These are phyloP conservation scores for Torulaspora pretoriensis DNA, from an alignment of 1,139 yeast genomes.

Conservation along the genomic window DNA sequence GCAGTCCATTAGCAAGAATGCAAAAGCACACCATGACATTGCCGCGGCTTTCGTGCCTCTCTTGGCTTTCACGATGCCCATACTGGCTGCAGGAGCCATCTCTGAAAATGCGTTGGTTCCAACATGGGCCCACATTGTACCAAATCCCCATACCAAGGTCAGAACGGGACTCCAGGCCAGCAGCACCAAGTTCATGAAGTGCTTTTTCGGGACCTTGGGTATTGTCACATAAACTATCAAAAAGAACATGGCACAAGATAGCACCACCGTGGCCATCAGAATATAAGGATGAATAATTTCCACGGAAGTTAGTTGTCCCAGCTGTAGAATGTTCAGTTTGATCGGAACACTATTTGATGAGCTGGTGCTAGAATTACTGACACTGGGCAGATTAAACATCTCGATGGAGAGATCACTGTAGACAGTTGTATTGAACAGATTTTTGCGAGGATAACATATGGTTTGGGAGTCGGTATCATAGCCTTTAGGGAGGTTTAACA, in stretches of 20 bases:
- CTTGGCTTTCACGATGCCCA: slow-evolving; percentile 44
- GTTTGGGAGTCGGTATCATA: slow-evolving; percentile 16
- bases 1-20: slow-evolving; percentile 42
- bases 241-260: slow-evolving; percentile 44
- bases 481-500: slow-evolving; percentile 29
- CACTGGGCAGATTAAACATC: slow-evolving; percentile 23
- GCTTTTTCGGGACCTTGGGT: slow-evolving; percentile 48
- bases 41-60: slow-evolving; percentile 54
- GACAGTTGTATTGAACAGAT: slow-evolving; percentile 21
- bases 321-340: slow-evolving; percentile 28
- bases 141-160: slow-evolving; percentile 60
- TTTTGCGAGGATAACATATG: slow-evolving; percentile 30
- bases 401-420: slow-evolving; percentile 29
- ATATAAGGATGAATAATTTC: slow-evolving; percentile 53
- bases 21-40: slow-evolving; percentile 60
- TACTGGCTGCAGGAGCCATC: slow-evolving; percentile 49
- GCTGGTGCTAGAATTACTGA: slow-evolving; percentile 17
- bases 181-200: slow-evolving; percentile 36
- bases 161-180: slow-evolving; percentile 40
- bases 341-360: slow-evolving; percentile 10
- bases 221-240: slow-evolving; percentile 43
- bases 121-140: slow-evolving; percentile 64
- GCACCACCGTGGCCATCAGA: slow-evolving; percentile 46
- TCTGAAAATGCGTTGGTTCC: slow-evolving; percentile 47
- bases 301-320: slow-evolving; percentile 30